A percentile compares a stretch with the other conserved stretches of the same genome.
Evolutionary conservation across 2,329 filamentous ascomycete species (phyloP).

Genomic region (Chaetomiaceae sp.): DNA sequence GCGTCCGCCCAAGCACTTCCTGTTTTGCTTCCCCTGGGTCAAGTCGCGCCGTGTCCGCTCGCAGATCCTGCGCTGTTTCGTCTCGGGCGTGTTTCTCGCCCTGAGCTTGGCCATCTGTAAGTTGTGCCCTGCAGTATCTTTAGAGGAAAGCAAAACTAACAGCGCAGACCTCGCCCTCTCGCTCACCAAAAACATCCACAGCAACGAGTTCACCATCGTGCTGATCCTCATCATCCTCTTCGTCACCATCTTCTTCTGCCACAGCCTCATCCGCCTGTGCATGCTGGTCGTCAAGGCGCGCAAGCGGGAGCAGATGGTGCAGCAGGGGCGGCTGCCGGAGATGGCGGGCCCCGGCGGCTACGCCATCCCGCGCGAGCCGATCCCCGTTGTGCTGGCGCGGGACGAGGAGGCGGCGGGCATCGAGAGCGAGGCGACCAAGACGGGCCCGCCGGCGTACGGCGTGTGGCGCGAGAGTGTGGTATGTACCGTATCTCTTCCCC

Average conservation of each 20-base stretch:
- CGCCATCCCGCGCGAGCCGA: constrained; percentile 66
- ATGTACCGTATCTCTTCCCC: constrained; percentile 36
- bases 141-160: neutral
- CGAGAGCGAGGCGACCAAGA: constrained; percentile 51
- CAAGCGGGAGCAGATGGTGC: constrained; percentile 24
- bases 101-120: constrained; percentile 62
- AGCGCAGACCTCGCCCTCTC: constrained; percentile 66
- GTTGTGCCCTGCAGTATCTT: constrained; percentile 37
- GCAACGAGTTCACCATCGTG: constrained; percentile 72
- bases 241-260: constrained; percentile 74
- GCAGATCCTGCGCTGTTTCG: constrained; percentile 56
- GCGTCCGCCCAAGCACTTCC: constrained; percentile 40
- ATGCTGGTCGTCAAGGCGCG: constrained; percentile 56
- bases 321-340: constrained; percentile 34
- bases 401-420: constrained; percentile 66
- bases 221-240: constrained; percentile 73
- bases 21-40: constrained; percentile 54
- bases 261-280: constrained; percentile 69
- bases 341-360: constrained; percentile 59
- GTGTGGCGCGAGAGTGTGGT: constrained; percentile 79
- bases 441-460: constrained; percentile 78
- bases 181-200: constrained; percentile 58
- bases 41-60: constrained; percentile 49
- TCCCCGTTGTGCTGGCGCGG: constrained; percentile 67
- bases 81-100: constrained; percentile 60